Evolutionary conservation across 176 grass and related monocot genomes (phyloP).

Genomic region (Zea mays): DNA sequence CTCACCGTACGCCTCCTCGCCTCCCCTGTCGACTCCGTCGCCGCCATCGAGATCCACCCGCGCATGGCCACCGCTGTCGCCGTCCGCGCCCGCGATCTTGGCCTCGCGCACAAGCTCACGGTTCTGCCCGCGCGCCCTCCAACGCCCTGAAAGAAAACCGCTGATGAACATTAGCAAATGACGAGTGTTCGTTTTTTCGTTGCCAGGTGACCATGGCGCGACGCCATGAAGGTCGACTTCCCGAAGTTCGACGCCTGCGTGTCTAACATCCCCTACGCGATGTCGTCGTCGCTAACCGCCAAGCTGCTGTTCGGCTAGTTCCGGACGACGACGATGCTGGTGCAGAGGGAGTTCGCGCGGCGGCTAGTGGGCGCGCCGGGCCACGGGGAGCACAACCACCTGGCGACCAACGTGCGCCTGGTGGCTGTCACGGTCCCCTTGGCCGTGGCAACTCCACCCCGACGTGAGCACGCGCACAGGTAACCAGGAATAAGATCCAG

Average conservation of each 20-base stretch:
- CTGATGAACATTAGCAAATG: not conserved
- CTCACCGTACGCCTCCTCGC: conserved; percentile 65
- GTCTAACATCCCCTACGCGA: conserved; percentile 72
- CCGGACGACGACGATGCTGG: conserved; percentile 55
- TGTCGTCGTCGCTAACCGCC: conserved; percentile 64
- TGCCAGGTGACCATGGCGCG: conserved; percentile 56
- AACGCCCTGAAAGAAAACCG: not conserved
- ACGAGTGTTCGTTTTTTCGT: not conserved
- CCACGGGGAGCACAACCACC: conserved; percentile 67
- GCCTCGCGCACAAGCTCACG: conserved; percentile 46
- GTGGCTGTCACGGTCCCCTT: too few relatives aligned
- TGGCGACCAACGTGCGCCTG: conserved; percentile 58
- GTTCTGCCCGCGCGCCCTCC: conserved; percentile 20
- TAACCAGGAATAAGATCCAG: too few relatives aligned
- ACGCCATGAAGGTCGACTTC: conserved; percentile 59
- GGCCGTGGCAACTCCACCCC: too few relatives aligned
- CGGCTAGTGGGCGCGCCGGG: conserved; percentile 56
- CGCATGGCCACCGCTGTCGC: conserved; percentile 59
- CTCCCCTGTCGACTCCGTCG: conserved; percentile 37
- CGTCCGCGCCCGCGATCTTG: conserved; percentile 37
- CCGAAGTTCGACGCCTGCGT: conserved; percentile 64
- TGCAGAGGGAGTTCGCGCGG: conserved; percentile 74
- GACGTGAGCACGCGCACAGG: conserved; percentile 44
- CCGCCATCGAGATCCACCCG: conserved; percentile 61
- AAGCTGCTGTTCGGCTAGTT: conserved; percentile 71